Percentiles rank a stretch among this genome's conserved stretches.
phyloP scores from a whole-genome alignment of 805 yeast genomes.

The Kluyveromyces aestuarii region DNA sequence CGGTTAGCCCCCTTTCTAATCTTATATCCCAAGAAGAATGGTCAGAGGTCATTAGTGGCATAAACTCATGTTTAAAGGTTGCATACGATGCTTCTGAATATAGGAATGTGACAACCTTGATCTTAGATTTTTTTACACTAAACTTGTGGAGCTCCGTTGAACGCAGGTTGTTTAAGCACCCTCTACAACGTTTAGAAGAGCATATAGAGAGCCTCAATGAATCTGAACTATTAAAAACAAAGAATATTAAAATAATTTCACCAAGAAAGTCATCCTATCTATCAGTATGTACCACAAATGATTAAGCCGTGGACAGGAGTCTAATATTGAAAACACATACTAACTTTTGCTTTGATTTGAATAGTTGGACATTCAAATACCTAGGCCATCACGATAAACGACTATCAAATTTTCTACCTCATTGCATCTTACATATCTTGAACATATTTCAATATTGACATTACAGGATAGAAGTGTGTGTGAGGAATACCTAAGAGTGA shows the following conservation, averaged over 20 bases:
- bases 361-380: constrained; percentile 13
- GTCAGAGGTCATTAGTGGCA: constrained; percentile 29
- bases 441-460: not conserved
- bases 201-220: constrained; percentile 31
- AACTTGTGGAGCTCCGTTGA: constrained; percentile 31
- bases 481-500: not conserved
- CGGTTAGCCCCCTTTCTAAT: constrained; percentile 41
- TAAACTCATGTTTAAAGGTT: constrained; percentile 35
- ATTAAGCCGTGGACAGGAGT: not conserved
- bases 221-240: constrained; percentile 9
- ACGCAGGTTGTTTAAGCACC: constrained; percentile 15
- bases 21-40: constrained; percentile 34
- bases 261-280: constrained; percentile 48
- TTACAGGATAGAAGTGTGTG: not conserved
- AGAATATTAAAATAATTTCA: constrained; percentile 35
- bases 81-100: constrained; percentile 34
- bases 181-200: constrained; percentile 34
- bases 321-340: not conserved
- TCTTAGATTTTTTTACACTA: constrained; percentile 32
- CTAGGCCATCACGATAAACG: constrained; percentile 8
- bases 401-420: constrained; percentile 1
- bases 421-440: not conserved
- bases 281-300: constrained; percentile 30
- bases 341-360: not conserved
- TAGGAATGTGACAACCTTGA: constrained; percentile 33